Evolutionary conservation across 306 rosid species (phyloP).

Genomic region (Trifolium pratense): DNA sequence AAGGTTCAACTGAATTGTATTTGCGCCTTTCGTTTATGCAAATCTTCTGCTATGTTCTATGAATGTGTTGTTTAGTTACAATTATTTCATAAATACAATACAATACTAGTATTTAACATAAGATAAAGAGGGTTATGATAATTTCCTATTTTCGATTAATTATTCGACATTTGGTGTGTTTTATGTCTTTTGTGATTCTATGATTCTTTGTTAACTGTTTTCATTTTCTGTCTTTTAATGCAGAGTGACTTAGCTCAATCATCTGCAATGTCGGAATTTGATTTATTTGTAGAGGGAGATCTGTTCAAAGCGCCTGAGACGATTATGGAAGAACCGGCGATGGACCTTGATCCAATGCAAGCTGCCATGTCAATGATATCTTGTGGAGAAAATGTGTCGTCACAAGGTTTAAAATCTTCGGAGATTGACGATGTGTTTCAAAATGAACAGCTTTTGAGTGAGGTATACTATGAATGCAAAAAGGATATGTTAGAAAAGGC

Average conservation of each 20-base stretch:
- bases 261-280: constrained; percentile 75
- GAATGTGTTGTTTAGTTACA: background rate
- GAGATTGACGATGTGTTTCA: constrained; percentile 79
- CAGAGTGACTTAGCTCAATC: constrained; percentile 64
- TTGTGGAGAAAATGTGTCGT: constrained; percentile 67
- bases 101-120: background rate
- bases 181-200: constrained; percentile 4
- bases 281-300: constrained; percentile 85
- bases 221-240: constrained; percentile 24
- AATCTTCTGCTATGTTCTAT: constrained; percentile 29
- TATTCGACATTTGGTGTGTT: constrained; percentile 8
- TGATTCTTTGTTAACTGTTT: constrained; percentile 13
- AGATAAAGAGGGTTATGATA: background rate
- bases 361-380: constrained; percentile 83
- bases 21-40: constrained; percentile 35
- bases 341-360: constrained; percentile 64
- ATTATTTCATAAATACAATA: constrained; percentile 2
- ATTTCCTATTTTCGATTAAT: background rate
- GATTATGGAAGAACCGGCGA: constrained; percentile 65
- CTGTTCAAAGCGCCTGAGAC: constrained; percentile 92
- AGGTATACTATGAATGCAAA: constrained; percentile 77
- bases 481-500: constrained; percentile 78
- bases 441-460: constrained; percentile 78
- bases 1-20: constrained; percentile 41
- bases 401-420: constrained; percentile 68